A percentile compares a stretch with the other conserved stretches of the same genome.
These are phyloP conservation scores for Stemphylium beticola DNA, from an alignment of 2,329 filamentous ascomycete species.

Conservation along the genomic window DNA sequence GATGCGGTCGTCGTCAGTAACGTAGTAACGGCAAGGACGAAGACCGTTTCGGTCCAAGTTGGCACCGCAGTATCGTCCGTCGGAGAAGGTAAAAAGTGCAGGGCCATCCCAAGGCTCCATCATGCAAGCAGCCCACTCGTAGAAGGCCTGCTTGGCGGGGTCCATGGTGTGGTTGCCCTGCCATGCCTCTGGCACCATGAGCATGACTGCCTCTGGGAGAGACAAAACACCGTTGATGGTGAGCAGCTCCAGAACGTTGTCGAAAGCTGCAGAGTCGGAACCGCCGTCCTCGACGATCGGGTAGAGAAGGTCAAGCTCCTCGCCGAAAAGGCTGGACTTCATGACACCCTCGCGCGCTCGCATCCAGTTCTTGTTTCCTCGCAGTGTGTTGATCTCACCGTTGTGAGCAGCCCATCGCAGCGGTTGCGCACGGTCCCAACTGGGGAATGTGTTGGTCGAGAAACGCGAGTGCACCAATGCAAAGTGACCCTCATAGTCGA, in stretches of 20 bases:
- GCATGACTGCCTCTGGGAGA: slow-evolving; percentile 93
- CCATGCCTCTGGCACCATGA: slow-evolving; percentile 98
- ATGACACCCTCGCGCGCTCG: slow-evolving; percentile 93
- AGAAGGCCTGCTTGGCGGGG: slow-evolving; percentile 93
- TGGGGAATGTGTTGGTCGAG: slow-evolving; percentile 97
- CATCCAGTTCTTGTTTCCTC: slow-evolving; percentile 99
- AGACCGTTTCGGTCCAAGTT: slow-evolving; percentile 96
- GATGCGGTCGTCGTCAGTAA: slow-evolving; percentile 95
- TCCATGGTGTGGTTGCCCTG: slow-evolving; percentile 93
- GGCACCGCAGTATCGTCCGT: slow-evolving; percentile 94
- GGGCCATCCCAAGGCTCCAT: slow-evolving; percentile 99
- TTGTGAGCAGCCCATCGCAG: slow-evolving; percentile 97
- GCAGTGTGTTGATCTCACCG: slow-evolving; percentile 96
- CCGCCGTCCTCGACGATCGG: slow-evolving; percentile 96
- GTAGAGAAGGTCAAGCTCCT: slow-evolving; percentile 88
- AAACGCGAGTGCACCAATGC: slow-evolving; percentile 96
- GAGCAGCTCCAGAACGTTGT: slow-evolving; percentile 92
- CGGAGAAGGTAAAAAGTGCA: slow-evolving; percentile 94
- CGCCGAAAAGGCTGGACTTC: slow-evolving; percentile 89
- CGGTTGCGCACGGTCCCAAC: slow-evolving; percentile 96
- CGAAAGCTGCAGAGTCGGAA: slow-evolving; percentile 95
- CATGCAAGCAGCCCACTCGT: slow-evolving; percentile 97
- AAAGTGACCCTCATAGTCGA: slow-evolving; percentile 97
- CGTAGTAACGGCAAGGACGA: slow-evolving; percentile 94
- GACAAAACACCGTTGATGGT: slow-evolving; percentile 96